Percentiles rank a stretch among this genome's conserved stretches.
These are phyloP conservation scores for Cladosporium sp. DNA, from an alignment of 2,329 filamentous ascomycete species.

Conservation along the genomic window DNA sequence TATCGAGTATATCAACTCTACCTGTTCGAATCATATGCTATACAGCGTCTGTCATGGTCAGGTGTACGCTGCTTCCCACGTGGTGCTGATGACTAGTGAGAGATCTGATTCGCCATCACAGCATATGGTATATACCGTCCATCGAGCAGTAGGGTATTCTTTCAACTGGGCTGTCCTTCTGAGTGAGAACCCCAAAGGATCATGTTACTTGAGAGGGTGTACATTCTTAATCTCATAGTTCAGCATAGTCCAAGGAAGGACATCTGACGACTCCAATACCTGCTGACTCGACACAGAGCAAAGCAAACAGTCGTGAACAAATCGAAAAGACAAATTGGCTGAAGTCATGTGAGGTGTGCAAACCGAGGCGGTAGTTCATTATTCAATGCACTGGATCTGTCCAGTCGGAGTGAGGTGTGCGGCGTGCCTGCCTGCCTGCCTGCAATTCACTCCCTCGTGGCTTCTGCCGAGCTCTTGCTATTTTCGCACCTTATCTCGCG, in stretches of 20 bases:
- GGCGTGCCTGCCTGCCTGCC: background rate
- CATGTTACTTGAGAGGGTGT: background rate
- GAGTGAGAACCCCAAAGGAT: background rate
- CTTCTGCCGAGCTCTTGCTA: background rate
- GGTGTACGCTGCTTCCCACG: background rate
- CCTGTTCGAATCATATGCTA: background rate
- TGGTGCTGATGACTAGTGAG: background rate
- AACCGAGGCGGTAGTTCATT: background rate
- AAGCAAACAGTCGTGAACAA: background rate
- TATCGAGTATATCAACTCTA: background rate
- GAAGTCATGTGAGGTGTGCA: background rate
- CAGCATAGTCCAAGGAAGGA: background rate
- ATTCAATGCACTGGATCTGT: background rate
- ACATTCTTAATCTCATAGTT: background rate
- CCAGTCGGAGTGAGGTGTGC: background rate
- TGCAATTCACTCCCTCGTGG: background rate
- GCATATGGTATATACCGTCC: background rate
- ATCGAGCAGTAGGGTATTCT: background rate
- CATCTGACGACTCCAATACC: background rate
- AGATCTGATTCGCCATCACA: background rate
- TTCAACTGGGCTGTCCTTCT: background rate
- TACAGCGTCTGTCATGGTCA: background rate
- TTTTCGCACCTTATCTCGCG: constrained; percentile 4
- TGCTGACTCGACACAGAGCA: background rate
- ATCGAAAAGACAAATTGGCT: background rate